Evolutionary conservation across 108 stramenopile species (phyloP).

Genomic region (Phaeodactylum tricornutum): DNA sequence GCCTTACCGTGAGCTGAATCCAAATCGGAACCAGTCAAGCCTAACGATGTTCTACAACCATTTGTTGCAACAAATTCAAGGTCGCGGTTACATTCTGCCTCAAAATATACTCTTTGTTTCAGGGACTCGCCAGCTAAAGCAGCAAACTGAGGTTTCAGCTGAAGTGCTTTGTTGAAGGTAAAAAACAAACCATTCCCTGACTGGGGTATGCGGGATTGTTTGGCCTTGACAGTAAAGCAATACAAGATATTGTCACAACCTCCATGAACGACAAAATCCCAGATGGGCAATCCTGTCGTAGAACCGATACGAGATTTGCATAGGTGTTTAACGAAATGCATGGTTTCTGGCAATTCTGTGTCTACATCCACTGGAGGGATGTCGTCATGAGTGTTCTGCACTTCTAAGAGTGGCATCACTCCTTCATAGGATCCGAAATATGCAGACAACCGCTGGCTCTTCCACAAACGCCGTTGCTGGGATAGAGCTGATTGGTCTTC

Average conservation of each 20-base stretch:
- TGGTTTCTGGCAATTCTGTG: neutral
- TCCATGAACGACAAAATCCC: neutral
- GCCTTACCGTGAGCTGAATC: too few species aligned
- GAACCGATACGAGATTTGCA: neutral
- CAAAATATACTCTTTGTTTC: slow-evolving; percentile 43
- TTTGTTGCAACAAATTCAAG: neutral
- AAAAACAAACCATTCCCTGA: neutral
- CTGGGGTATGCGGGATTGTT: too few species aligned
- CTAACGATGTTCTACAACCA: too few species aligned
- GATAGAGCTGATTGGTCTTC: too few species aligned
- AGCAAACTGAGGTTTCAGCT: slow-evolving; percentile 37
- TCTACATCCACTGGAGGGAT: too few species aligned
- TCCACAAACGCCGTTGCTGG: too few species aligned
- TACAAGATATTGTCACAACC: neutral
- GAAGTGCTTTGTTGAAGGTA: neutral
- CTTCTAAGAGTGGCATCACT: too few species aligned
- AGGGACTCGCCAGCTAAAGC: slow-evolving; percentile 31
- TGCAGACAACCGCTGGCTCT: too few species aligned
- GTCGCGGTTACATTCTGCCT: slow-evolving; percentile 16
- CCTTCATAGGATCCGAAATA: too few species aligned
- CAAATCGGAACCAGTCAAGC: too few species aligned
- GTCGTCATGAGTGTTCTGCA: too few species aligned
- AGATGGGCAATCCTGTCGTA: neutral
- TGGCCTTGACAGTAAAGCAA: too few species aligned
- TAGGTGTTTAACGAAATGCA: neutral